A percentile compares a stretch with the other conserved stretches of the same genome.
These are phyloP conservation scores for Irpex sp. DNA, from an alignment of 1,284 basidiomycete species.

Conservation along the genomic window DNA sequence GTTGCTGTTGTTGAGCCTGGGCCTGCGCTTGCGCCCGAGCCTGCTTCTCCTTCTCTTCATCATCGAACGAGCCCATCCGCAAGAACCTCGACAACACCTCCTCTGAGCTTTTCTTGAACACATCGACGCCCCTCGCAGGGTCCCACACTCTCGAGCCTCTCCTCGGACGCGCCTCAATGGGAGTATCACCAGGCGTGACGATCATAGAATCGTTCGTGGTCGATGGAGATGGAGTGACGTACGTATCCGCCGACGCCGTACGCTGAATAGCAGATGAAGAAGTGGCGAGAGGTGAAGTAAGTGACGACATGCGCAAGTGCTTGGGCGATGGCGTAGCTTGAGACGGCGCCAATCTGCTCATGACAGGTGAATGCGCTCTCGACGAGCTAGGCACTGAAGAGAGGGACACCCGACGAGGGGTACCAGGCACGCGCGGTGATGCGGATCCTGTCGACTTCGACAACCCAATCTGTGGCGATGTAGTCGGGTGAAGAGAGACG, in stretches of 20 bases:
- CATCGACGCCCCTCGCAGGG: slow-evolving; percentile 72
- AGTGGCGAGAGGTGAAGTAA: slow-evolving; percentile 21
- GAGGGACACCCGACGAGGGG: slow-evolving; percentile 19
- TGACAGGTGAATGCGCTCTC: slow-evolving; percentile 22
- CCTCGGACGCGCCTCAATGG: slow-evolving; percentile 17
- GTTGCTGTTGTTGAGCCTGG: neutral
- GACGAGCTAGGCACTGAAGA: slow-evolving; percentile 15
- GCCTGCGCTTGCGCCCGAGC: no score
- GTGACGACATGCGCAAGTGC: slow-evolving; percentile 15
- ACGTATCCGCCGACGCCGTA: slow-evolving; percentile 29
- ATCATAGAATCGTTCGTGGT: slow-evolving; percentile 44
- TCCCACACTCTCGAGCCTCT: slow-evolving; percentile 64
- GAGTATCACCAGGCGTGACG: slow-evolving; percentile 22
- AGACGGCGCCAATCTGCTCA: slow-evolving; percentile 1
- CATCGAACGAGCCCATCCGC: slow-evolving; percentile 69
- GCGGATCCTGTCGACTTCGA: slow-evolving; percentile 5
- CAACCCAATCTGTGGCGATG: slow-evolving; percentile 14
- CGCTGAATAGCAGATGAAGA: slow-evolving; percentile 20
- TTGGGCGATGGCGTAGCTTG: slow-evolving; percentile 23
- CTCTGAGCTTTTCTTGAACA: slow-evolving; percentile 80
- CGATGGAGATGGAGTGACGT: slow-evolving; percentile 38
- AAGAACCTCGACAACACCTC: slow-evolving; percentile 78
- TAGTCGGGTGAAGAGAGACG: slow-evolving; percentile 5
- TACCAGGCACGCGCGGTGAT: slow-evolving; percentile 15
- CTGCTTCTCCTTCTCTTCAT: slow-evolving; percentile 31